phyloP scores from a whole-genome alignment of 2,329 filamentous ascomycete species.

The Diaporthe destruens region DNA sequence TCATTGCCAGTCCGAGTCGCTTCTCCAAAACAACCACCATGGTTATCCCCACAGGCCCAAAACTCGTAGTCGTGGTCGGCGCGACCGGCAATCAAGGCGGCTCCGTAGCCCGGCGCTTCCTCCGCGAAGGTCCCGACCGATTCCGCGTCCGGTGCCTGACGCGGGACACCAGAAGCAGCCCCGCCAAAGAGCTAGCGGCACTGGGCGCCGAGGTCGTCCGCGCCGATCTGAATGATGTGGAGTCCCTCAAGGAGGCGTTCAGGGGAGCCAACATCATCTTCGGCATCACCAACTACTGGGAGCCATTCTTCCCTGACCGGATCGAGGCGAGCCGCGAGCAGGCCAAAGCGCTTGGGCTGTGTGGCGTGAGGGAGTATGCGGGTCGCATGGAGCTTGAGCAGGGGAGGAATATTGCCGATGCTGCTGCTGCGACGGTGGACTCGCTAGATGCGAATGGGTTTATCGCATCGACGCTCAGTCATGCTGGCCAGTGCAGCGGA shows the following conservation, averaged over 20 bases:
- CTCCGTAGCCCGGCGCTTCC: constrained; percentile 63
- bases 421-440: constrained; percentile 57
- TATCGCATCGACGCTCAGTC: constrained; percentile 64
- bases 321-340: constrained; percentile 50
- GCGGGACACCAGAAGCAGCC: constrained; percentile 56
- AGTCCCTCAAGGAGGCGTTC: constrained; percentile 56
- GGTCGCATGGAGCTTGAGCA: constrained; percentile 64
- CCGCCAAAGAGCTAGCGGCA: constrained; percentile 55
- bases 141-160: constrained; percentile 63
- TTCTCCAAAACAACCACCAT: constrained; percentile 8
- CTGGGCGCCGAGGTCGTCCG: constrained; percentile 59
- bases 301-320: constrained; percentile 61
- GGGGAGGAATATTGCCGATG: constrained; percentile 68
- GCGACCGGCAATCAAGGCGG: constrained; percentile 65
- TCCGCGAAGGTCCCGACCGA: constrained; percentile 48
- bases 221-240: constrained; percentile 58
- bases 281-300: constrained; percentile 68
- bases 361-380: constrained; percentile 57
- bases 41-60: constrained; percentile 41
- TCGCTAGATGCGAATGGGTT: constrained; percentile 62
- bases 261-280: constrained; percentile 64
- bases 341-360: constrained; percentile 54
- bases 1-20: background rate
- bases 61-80: constrained; percentile 60
- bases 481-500: constrained; percentile 59